Conservation (phyloP, 2,329 filamentous ascomycete species). For the Ophiostoma piceae region DNA sequence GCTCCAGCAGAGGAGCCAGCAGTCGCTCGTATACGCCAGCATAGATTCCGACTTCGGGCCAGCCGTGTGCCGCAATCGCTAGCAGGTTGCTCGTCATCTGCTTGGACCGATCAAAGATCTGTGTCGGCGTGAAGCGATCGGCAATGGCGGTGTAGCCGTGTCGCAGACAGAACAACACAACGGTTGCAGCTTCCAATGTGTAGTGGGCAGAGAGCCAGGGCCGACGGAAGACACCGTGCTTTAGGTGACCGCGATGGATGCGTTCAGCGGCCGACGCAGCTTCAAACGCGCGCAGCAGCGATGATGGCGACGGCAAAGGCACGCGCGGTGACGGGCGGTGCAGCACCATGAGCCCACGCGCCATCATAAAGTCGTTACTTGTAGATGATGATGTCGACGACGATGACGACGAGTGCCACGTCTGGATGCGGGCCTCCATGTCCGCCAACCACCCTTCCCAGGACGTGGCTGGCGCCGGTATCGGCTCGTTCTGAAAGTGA, state of each 20-base stretch:
- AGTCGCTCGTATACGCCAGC: constrained; percentile 28
- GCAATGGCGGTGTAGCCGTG: constrained; percentile 33
- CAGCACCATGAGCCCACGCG: constrained; percentile 23
- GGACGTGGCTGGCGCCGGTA: constrained; percentile 13
- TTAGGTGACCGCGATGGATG: constrained; percentile 24
- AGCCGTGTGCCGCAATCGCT: constrained; percentile 32
- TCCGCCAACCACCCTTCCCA: constrained; percentile 26
- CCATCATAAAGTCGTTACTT: constrained; percentile 21
- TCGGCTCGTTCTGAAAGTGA: constrained; percentile 25
- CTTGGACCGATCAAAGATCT: constrained; percentile 35
- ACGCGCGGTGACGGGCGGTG: constrained; percentile 25
- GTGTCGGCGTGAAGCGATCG: constrained; percentile 30
- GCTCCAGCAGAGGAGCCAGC: constrained; percentile 33
- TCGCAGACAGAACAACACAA: constrained; percentile 33
- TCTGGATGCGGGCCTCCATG: constrained; percentile 23
- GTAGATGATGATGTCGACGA: not conserved
- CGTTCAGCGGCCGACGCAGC: constrained; percentile 24
- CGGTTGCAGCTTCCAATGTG: constrained; percentile 25
- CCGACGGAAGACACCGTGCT: constrained; percentile 23
- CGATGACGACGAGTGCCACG: constrained; percentile 19
- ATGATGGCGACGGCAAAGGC: constrained; percentile 20
- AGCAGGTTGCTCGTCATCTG: constrained; percentile 34
- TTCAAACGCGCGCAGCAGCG: constrained; percentile 25
- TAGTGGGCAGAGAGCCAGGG: constrained; percentile 27
- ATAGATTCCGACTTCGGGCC: constrained; percentile 34